A percentile compares a stretch with the other conserved stretches of the same genome.
phyloP scores from a whole-genome alignment of 257 asterid species.

The Coffea eugenioides region DNA sequence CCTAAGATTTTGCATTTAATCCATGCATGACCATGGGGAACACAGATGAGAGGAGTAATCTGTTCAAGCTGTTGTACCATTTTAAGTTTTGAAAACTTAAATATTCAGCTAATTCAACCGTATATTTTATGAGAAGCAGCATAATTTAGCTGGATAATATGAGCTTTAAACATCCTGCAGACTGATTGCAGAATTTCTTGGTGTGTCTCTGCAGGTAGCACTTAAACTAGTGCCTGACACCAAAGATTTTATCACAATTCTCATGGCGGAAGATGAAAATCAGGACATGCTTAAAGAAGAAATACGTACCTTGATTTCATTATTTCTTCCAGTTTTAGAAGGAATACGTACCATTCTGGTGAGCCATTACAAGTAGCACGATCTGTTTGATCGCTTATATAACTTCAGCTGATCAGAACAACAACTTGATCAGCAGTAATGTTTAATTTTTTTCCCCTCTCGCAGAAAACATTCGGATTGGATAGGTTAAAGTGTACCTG shows the following conservation, averaged over 20 bases:
- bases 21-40: not conserved
- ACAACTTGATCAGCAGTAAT: no score
- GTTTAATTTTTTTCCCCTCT: not conserved
- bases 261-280: slow-evolving; percentile 53
- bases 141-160: not conserved
- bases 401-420: no score
- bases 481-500: slow-evolving; percentile 62
- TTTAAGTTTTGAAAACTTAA: not conserved
- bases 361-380: slow-evolving; percentile 9
- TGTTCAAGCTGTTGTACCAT: not conserved
- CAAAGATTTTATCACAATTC: slow-evolving; percentile 38
- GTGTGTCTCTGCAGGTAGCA: slow-evolving; percentile 49
- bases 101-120: not conserved
- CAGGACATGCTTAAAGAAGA: slow-evolving; percentile 52
- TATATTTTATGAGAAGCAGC: no score
- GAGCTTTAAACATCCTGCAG: not conserved
- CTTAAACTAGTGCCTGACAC: slow-evolving; percentile 71
- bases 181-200: not conserved
- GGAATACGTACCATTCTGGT: slow-evolving; percentile 59
- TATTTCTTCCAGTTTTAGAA: slow-evolving; percentile 51
- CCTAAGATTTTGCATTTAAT: not conserved
- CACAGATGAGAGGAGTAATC: not conserved
- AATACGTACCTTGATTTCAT: slow-evolving; percentile 41
- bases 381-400: not conserved
- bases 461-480: slow-evolving; percentile 63